These are phyloP conservation scores for Ogataea pini DNA, from an alignment of 805 yeast genomes.

Conservation along the genomic window DNA sequence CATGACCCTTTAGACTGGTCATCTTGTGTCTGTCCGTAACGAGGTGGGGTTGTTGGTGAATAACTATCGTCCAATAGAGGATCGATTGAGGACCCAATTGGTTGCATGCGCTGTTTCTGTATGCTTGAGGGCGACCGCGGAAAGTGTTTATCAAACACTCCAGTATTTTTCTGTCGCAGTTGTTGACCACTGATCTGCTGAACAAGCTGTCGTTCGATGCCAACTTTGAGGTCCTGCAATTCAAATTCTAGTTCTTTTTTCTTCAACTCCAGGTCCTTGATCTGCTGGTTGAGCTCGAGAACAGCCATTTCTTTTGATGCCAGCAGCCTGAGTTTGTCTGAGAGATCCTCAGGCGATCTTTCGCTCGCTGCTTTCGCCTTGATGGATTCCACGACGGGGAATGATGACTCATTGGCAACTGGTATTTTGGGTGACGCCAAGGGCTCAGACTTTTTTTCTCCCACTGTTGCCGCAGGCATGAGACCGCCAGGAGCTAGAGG, in stretches of 20 bases:
- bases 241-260: slow-evolving; percentile 49
- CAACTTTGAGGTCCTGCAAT: slow-evolving; percentile 49
- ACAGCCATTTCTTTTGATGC: slow-evolving; percentile 71
- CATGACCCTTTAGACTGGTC: slow-evolving; percentile 33
- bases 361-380: not conserved
- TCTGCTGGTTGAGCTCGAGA: slow-evolving; percentile 60
- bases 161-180: not conserved
- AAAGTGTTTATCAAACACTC: slow-evolving; percentile 16
- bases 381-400: not conserved
- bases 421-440: slow-evolving; percentile 13
- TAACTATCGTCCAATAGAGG: slow-evolving; percentile 25
- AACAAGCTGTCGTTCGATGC: slow-evolving; percentile 48
- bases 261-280: slow-evolving; percentile 43
- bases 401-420: not conserved
- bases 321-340: slow-evolving; percentile 55
- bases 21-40: slow-evolving; percentile 3
- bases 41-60: slow-evolving; percentile 15
- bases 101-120: slow-evolving; percentile 16
- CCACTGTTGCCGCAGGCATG: slow-evolving; percentile 5
- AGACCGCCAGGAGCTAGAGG: not conserved
- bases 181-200: slow-evolving; percentile 36
- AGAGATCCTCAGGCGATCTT: slow-evolving; percentile 38
- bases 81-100: slow-evolving; percentile 20
- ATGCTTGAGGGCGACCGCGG: slow-evolving; percentile 25
- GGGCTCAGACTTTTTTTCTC: not conserved